Conservation (phyloP, 148 eudicot genomes). For the Pouteria glomerata region DNA sequence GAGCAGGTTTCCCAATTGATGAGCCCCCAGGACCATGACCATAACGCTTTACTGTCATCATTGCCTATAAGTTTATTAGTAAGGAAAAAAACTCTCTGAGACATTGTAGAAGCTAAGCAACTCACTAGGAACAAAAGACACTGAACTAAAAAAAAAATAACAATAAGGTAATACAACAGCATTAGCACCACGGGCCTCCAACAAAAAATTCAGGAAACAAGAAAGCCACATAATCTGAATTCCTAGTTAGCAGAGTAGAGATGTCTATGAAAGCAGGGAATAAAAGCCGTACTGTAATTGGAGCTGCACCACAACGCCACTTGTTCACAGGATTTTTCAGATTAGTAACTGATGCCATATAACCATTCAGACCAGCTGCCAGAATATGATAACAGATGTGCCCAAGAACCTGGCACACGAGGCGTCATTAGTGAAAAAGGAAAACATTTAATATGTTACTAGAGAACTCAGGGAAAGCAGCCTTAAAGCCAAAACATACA, state of each 20-base stretch:
- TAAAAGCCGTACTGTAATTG: conserved; percentile 60
- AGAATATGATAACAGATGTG: conserved; percentile 88
- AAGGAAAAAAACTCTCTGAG: conserved; percentile 3
- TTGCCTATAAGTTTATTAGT: conserved; percentile 52
- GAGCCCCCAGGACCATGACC: conserved; percentile 81
- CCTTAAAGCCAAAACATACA: conserved; percentile 40
- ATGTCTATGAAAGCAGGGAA: neutral
- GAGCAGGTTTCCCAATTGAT: conserved; percentile 75
- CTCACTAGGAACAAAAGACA: conserved; percentile 6
- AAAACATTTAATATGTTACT: neutral
- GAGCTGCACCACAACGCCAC: conserved; percentile 99
- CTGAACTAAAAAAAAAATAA: neutral
- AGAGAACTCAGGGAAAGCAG: neutral
- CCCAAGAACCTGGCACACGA: conserved; percentile 73
- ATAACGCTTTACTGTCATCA: conserved; percentile 90
- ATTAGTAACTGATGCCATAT: conserved; percentile 89
- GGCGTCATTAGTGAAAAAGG: conserved; percentile 9
- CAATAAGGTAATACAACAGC: neutral
- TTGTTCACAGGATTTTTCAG: conserved; percentile 78
- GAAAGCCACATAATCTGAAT: neutral
- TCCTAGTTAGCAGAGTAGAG: neutral
- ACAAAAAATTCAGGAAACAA: neutral
- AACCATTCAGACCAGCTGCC: conserved; percentile 96
- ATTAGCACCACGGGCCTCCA: neutral
- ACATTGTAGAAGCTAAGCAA: no score